Evolutionary conservation across 1,139 yeast species (phyloP).

Genomic region (Geotrichum aggregatum): DNA sequence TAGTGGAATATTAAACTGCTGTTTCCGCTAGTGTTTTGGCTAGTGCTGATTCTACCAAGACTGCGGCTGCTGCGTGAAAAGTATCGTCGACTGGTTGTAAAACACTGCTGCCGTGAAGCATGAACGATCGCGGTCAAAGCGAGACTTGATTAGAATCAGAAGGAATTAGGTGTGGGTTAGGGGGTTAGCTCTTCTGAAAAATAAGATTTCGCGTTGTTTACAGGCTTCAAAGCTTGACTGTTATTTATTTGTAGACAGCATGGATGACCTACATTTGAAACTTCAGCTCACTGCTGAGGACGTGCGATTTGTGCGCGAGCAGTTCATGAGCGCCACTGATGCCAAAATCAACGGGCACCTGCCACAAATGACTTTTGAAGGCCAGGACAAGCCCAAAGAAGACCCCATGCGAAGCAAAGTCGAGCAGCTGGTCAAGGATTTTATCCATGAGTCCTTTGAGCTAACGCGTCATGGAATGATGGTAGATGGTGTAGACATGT

Average conservation of each 20-base stretch:
- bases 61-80: no score
- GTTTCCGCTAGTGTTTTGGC: background rate
- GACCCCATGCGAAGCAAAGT: conserved; percentile 50
- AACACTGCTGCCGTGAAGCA: no score
- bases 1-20: background rate
- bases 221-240: no score
- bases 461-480: conserved; percentile 49
- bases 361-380: conserved; percentile 12
- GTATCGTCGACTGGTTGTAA: no score
- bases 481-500: conserved; percentile 42
- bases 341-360: conserved; percentile 48
- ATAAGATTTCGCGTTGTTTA: background rate
- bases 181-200: background rate
- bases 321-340: conserved; percentile 42
- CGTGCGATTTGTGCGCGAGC: conserved; percentile 46
- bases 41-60: background rate
- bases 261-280: conserved; percentile 20
- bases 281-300: conserved; percentile 40
- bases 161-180: background rate
- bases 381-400: conserved; percentile 31
- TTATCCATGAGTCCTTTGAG: conserved; percentile 50
- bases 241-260: no score
- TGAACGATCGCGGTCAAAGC: no score
- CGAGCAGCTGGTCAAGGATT: conserved; percentile 44
- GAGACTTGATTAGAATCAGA: no score